Evolutionary conservation across 345 rosid species (phyloP), one percentile per base, ranked within the genome.

Genomic region (Geranium brycei): DNA sequence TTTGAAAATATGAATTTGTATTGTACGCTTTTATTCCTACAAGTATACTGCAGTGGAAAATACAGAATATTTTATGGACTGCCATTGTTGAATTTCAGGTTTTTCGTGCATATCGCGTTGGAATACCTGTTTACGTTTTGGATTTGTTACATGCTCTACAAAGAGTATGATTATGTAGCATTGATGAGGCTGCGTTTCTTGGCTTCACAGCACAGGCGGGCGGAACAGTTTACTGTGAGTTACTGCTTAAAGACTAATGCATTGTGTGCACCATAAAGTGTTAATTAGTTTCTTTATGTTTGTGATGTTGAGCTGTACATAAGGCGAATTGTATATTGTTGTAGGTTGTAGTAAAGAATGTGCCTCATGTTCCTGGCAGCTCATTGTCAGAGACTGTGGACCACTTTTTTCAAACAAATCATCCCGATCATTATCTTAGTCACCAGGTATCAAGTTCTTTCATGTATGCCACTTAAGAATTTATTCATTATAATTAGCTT

Each of bases 161-260:
- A 79, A 78, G 97, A 93, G 68, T 93, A 90, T 73, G 84, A 73
- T 64, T 76, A 67, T 66, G 78, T 93, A 10, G 89, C 97, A 41
- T 73, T 72, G 30, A 86, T 93, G 95, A 86, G 99, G 82, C 70
- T 90, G 67, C 82, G 72, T 53, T 90, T 86, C 77, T 73, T 93
- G 87, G 96, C 89, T 78, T 76, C 95, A 5, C 95, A 93, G 59
- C 74, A 69, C 11, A 78, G 96, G 69, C 83, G 85, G 71, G 83
- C 92, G 0, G 97, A 90, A 68, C 97, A 93, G 79, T 93, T 93
- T 73, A 90, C 97, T 12, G 97, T 93, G 76, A 86, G 99, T 81
- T 72, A 35, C 41, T 35, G 7, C 41, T 35, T 35, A 35, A 35
- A 35, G 41, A 58, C 60, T 58, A 58, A 6, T 17, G 28, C 3